Evolutionary conservation across 2,329 filamentous ascomycete genomes (phyloP), one percentile per base, ranked within the genome.

Genomic region (Ophiostoma angusticollis): DNA sequence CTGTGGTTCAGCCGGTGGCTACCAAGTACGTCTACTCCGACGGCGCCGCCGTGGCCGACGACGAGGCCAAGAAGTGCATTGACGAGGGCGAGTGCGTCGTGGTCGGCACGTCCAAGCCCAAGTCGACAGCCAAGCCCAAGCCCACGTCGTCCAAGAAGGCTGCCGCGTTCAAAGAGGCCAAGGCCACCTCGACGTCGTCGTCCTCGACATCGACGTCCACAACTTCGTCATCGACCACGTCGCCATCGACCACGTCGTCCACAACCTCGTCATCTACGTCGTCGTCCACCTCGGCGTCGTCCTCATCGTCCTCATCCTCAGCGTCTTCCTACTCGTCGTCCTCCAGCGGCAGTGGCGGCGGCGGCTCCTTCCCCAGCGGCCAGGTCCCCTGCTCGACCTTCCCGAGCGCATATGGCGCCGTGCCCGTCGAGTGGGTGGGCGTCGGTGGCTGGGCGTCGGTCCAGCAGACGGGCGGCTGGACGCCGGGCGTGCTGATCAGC

Each of bases 361-460:
- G 89, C 39, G 65, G 76, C 48, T 61, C 63, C 13, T 96, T 96
- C 68, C 82, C 81, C 11, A 79, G 80, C 58, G 84, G 84, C 43
- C 59, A 75, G 49, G 52, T 93, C 39, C 60, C 69, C 47, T 96
- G 91, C 64, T 61, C 58, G 45, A 54, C 67, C 2, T 93, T 95
- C 65, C 87, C 87, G 13, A 77, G 75, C 3, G 65, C 74, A 0
- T 96, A 93, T 53, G 91, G 91, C 50, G 81, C 87, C 1, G 54
- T 93, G 32, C 39, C 74, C 35, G 63, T 91, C 22, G 55, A 69
- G 40, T 89, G 80, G 67, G 68, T 87, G 19, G 67, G 70, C 14
- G 63, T 84, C 7, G 71, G 67, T 45, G 86, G 85, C 47, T 98
- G 78, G 79, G 77, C 74, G 48, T 84, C 86, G 54, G 68, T 95